Base-by-base conservation (phyloP, 1,139 yeast species). In the Kodamaea plutei region DNA sequence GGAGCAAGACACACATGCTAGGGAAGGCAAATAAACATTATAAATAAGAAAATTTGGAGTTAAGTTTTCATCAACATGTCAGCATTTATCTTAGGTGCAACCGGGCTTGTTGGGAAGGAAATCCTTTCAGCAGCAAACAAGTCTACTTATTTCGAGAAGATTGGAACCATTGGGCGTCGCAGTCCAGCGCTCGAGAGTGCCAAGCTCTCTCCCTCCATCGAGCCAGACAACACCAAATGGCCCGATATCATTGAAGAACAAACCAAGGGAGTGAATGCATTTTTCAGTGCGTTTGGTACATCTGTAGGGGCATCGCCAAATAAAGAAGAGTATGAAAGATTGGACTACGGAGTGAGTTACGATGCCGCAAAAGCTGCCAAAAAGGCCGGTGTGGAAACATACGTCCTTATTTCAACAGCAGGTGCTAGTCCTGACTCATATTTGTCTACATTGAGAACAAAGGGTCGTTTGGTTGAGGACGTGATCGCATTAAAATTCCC, bases 251-350 rank as follows among this genome's bases (percentile, higher is more conserved):
- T 28, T 23, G 43, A 33, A 5, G 43, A 42, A 13, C 37, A 43
- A 14, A 31, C 39, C 12, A 34, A 36, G 25, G 38, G 22, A 41
- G 50, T 48, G 37, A 52, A 52, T 17, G 53, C 64, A 1, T 64
- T 75, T 36, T 71, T 79, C 41, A 72, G 84, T 2, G 76, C 79
- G 0, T 70, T 85, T 44, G 94, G 87, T n/a, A 82, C 94, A 10
- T 84, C 94, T 1, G 65, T 70, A 31, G 79, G 72, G 1, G 66
- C 59, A 11, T 94, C 88, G 3, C 91, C 91, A 9, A 64, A 79
- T 1, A 61, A 76, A 4, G 83, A 72, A 15, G 69, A 75, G 15
- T 88, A 84, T 56, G 66, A 68, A 40, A 64, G 66, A 41, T 77
- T 84, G 39, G 95, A 85, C 48, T 72, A 78, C 44, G 93, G 83